Conservation (phyloP, 2,329 filamentous ascomycete genomes). For the Ophiocordyceps camponoti-floridani region DNA sequence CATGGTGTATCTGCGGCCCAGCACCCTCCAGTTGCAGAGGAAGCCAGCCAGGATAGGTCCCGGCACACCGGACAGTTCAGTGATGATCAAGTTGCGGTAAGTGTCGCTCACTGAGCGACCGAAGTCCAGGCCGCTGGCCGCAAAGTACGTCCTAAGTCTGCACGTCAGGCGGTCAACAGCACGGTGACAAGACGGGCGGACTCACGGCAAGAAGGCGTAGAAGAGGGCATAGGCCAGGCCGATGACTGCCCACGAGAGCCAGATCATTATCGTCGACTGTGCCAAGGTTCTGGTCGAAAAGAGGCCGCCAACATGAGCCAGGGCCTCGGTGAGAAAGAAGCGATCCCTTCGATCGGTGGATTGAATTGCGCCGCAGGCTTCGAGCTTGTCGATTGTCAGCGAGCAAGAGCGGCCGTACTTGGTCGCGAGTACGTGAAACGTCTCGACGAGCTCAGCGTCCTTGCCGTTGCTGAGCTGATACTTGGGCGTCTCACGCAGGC, state of each 20-base stretch:
- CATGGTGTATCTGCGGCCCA: conserved; percentile 52
- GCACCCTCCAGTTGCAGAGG: conserved; percentile 46
- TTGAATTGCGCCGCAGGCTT: conserved; percentile 30
- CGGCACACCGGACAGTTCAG: conserved; percentile 57
- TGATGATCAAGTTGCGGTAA: conserved; percentile 73
- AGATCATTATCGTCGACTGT: conserved; percentile 37
- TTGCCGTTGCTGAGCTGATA: conserved; percentile 55
- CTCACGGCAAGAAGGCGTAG: conserved; percentile 74
- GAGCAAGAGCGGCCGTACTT: conserved; percentile 54
- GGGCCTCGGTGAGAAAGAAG: conserved; percentile 4
- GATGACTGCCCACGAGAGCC: conserved; percentile 70
- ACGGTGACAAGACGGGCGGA: not conserved
- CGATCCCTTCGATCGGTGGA: conserved; percentile 11
- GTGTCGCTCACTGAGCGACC: conserved; percentile 22
- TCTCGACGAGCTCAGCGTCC: conserved; percentile 61
- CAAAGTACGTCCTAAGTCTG: conserved; percentile 13
- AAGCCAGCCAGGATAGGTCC: conserved; percentile 59
- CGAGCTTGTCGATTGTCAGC: conserved; percentile 54
- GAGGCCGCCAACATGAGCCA: conserved; percentile 8
- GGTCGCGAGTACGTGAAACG: conserved; percentile 61
- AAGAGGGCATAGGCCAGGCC: conserved; percentile 80
- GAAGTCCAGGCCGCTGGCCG: conserved; percentile 18
- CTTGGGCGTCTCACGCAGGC: conserved; percentile 48
- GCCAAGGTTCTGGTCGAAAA: conserved; percentile 29
- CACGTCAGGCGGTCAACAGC: not conserved